Conservation (phyloP, 768 basidiomycete genomes). For the Trametes villosa region DNA sequence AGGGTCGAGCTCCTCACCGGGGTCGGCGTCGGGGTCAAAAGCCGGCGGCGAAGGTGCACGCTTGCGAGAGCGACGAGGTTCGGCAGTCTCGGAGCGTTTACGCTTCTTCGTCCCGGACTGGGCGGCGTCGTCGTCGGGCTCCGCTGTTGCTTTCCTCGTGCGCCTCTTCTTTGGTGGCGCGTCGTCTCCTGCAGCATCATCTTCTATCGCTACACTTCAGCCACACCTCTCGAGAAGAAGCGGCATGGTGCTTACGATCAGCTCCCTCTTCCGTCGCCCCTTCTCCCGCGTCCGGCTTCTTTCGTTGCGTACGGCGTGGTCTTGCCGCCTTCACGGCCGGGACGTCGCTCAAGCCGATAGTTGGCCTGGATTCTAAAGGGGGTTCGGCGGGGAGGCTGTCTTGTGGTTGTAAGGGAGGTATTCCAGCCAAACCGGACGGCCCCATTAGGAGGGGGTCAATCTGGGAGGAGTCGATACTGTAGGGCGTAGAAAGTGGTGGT, state of each 20-base stretch:
- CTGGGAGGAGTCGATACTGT: conserved; percentile 16
- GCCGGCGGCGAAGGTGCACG: conserved; percentile 56
- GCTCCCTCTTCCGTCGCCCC: background rate
- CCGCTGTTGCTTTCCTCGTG: background rate
- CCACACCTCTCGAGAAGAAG: background rate
- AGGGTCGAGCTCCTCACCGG: conserved; percentile 82
- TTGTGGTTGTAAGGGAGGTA: background rate
- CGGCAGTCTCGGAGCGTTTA: conserved; percentile 28
- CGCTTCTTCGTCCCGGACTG: conserved; percentile 11
- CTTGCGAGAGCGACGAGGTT: conserved; percentile 40
- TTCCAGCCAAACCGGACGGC: background rate
- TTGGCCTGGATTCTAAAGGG: background rate
- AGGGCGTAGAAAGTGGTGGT: background rate
- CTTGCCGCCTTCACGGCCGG: background rate
- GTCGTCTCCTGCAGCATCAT: background rate
- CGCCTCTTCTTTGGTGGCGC: conserved; percentile 3
- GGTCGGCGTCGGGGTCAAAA: conserved; percentile 62
- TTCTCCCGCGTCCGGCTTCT: background rate
- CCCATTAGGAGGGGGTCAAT: conserved; percentile 24
- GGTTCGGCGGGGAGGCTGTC: background rate
- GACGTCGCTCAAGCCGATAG: background rate
- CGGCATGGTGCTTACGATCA: background rate
- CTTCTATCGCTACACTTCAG: background rate
- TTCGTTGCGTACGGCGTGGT: background rate
- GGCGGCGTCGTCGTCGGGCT: conserved; percentile 1